Evolutionary conservation across 2,329 filamentous ascomycete genomes (phyloP).

Genomic region (Seiridium unicorne): DNA sequence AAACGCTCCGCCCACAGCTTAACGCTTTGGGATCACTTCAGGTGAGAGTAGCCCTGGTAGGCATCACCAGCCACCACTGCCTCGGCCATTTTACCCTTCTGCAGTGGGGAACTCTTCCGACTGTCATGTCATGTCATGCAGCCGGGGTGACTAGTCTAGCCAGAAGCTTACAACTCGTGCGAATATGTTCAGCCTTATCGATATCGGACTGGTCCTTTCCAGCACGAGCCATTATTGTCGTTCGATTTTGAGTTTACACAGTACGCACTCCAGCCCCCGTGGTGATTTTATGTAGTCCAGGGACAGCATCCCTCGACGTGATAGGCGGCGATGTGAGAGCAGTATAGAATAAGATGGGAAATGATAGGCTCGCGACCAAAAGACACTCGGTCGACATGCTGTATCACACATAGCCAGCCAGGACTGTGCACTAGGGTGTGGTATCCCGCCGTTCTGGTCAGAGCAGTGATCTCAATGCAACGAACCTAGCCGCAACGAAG

Average conservation of each 20-base stretch:
- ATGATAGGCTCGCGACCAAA: too few species aligned
- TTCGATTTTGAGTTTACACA: background rate
- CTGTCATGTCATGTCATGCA: background rate
- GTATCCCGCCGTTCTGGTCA: too few species aligned
- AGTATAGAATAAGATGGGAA: too few species aligned
- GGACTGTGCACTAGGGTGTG: too few species aligned
- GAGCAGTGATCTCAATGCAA: too few species aligned
- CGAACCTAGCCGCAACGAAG: too few species aligned
- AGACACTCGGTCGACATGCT: too few species aligned
- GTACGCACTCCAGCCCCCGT: too few species aligned
- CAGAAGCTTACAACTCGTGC: background rate
- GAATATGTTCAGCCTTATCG: background rate
- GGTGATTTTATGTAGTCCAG: too few species aligned
- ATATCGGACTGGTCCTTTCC: background rate
- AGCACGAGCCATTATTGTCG: background rate
- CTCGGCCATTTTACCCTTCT: background rate
- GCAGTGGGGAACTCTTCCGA: background rate
- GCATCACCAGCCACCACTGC: background rate
- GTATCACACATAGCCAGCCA: too few species aligned
- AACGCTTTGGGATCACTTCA: background rate
- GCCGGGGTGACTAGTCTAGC: background rate
- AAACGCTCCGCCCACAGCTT: background rate
- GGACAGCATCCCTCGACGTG: too few species aligned
- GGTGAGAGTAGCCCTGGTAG: background rate
- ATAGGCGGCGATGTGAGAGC: too few species aligned